Conservation (phyloP, 176 grass and related monocot species). For the Eleusine coracana region DNA sequence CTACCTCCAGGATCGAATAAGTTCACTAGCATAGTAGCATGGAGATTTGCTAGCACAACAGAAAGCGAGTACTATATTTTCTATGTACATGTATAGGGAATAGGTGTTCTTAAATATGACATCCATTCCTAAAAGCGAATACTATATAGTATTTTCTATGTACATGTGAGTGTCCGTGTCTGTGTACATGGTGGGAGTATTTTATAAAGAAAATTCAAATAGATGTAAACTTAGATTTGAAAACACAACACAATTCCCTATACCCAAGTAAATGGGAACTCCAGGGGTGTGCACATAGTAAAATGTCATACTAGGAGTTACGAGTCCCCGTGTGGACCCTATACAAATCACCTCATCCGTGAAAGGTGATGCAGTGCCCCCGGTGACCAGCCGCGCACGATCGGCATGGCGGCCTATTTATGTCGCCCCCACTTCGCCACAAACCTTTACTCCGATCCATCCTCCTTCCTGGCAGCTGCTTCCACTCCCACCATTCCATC, state of each 20-base stretch:
- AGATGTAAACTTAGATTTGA: too few species aligned
- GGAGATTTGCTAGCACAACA: constrained; percentile 15
- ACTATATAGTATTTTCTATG: too few species aligned
- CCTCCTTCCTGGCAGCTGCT: neutral
- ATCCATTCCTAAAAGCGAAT: too few species aligned
- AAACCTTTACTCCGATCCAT: constrained; percentile 19
- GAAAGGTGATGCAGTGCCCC: neutral
- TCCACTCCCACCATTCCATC: constrained; percentile 12
- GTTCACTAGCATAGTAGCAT: neutral
- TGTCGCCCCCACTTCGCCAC: constrained; percentile 12
- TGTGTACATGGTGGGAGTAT: too few species aligned
- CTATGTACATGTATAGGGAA: too few species aligned
- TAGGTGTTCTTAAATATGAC: too few species aligned
- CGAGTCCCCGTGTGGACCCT: neutral
- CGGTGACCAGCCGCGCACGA: neutral
- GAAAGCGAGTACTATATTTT: too few species aligned
- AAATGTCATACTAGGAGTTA: neutral
- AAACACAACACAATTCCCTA: neutral
- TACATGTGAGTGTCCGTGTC: too few species aligned
- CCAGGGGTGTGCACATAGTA: neutral
- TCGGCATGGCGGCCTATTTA: constrained; percentile 41
- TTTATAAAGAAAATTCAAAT: too few species aligned
- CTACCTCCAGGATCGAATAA: neutral
- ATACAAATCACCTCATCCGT: neutral
- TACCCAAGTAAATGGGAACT: neutral